Conservation (phyloP, 257 asterid species). For the Hygrophila difformis region DNA sequence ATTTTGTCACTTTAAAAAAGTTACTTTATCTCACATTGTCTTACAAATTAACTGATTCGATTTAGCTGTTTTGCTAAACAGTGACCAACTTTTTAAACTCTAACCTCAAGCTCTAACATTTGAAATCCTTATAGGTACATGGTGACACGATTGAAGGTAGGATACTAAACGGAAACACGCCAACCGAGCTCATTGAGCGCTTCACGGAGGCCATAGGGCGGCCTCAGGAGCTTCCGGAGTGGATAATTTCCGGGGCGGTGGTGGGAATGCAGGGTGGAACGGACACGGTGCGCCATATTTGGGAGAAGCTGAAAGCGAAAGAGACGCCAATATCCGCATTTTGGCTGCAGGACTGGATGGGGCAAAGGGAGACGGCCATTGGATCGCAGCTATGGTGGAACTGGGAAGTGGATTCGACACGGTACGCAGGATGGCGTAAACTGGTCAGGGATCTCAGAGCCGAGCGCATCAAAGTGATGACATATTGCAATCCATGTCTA, state of each 20-base stretch:
- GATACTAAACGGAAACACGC: constrained; percentile 72
- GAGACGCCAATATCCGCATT: constrained; percentile 92
- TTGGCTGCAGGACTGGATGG: constrained; percentile 99
- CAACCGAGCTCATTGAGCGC: constrained; percentile 63
- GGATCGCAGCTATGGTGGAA: constrained; percentile 99
- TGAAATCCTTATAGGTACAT: constrained; percentile 42
- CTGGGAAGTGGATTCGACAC: constrained; percentile 82
- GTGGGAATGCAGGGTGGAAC: constrained; percentile 99
- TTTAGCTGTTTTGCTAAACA: too few relatives aligned
- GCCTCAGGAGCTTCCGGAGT: constrained; percentile 80
- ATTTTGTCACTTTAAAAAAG: too few relatives aligned
- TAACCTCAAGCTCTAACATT: too few relatives aligned
- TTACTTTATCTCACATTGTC: too few relatives aligned
- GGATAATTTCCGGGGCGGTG: constrained; percentile 92
- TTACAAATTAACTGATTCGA: too few relatives aligned
- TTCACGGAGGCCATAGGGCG: constrained; percentile 81
- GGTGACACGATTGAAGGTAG: constrained; percentile 74
- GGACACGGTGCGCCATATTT: constrained; percentile 36
- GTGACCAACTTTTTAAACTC: too few relatives aligned
- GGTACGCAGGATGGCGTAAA: constrained; percentile 72
- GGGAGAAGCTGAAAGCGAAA: constrained; percentile 46
- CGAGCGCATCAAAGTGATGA: constrained; percentile 68
- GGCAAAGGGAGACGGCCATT: constrained; percentile 79
- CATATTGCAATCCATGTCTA: constrained; percentile 97
- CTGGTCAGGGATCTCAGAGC: constrained; percentile 48